A percentile compares a stretch with the other conserved stretches of the same genome.
phyloP scores from a whole-genome alignment of 2,329 filamentous ascomycete genomes.

The Phaeosphaeria sp. region DNA sequence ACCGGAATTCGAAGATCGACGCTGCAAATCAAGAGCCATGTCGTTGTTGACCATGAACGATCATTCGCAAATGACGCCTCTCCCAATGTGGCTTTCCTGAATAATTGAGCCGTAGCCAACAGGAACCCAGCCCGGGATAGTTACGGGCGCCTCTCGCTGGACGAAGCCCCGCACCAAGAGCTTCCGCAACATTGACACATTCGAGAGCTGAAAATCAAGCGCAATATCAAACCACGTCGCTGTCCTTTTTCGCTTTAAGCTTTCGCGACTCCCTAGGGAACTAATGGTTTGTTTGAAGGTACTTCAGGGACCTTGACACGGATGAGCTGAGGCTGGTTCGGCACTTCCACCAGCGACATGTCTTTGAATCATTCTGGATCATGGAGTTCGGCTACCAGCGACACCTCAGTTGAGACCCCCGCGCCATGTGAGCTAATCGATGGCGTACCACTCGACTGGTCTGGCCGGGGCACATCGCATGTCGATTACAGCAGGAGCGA shows the following conservation, averaged over 20 bases:
- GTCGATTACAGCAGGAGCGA: conserved; percentile 1
- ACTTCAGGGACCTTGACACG: no score
- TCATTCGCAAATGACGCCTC: no score
- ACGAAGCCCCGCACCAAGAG: background rate
- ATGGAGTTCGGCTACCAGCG: background rate
- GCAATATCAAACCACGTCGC: no score
- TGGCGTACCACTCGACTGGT: conserved; percentile 1
- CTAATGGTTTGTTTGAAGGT: no score
- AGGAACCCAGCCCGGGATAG: background rate
- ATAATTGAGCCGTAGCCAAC: background rate
- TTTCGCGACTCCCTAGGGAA: no score
- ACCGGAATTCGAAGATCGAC: background rate
- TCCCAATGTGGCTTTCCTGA: background rate
- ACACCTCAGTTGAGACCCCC: background rate
- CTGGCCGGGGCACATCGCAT: background rate
- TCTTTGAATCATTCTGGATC: background rate
- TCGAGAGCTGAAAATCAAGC: background rate
- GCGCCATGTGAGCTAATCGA: conserved; percentile 1
- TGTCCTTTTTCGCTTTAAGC: no score
- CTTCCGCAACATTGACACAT: background rate
- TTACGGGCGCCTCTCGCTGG: background rate
- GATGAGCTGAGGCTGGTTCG: background rate
- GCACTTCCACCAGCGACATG: background rate
- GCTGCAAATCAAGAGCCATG: background rate
- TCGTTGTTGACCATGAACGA: no score